phyloP scores from a whole-genome alignment of 768 basidiomycete genomes.

The Termitomyces sp. region DNA sequence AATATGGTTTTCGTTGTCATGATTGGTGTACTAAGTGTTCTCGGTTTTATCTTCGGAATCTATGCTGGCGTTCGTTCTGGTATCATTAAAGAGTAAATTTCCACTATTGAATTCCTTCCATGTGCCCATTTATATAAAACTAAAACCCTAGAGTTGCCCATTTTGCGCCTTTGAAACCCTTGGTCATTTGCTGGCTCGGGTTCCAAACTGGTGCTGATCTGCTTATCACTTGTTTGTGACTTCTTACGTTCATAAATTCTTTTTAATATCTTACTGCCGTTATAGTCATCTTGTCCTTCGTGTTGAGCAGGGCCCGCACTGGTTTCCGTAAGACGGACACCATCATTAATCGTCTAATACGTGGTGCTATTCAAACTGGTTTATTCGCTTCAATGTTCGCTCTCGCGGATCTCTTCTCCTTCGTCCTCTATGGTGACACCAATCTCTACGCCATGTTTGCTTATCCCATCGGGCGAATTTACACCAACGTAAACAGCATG shows the following conservation, averaged over 20 bases:
- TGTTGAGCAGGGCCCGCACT: slow-evolving; percentile 41
- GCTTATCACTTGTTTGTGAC: slow-evolving; percentile 38
- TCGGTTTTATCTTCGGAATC: slow-evolving; percentile 41
- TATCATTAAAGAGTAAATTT: slow-evolving; percentile 35
- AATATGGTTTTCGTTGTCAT: slow-evolving; percentile 28
- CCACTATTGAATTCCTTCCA: not conserved
- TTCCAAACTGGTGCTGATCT: slow-evolving; percentile 43
- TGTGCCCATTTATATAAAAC: not conserved
- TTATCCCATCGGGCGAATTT: slow-evolving; percentile 30
- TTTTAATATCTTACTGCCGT: not conserved
- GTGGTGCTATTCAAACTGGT: slow-evolving; percentile 53
- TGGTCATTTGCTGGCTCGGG: slow-evolving; percentile 44
- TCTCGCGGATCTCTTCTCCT: slow-evolving; percentile 42
- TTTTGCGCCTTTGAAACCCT: slow-evolving; percentile 34
- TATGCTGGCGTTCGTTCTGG: slow-evolving; percentile 40
- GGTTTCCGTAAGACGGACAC: slow-evolving; percentile 51
- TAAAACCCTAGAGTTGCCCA: slow-evolving; percentile 32
- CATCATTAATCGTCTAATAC: slow-evolving; percentile 50
- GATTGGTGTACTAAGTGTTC: slow-evolving; percentile 33
- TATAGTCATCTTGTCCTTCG: slow-evolving; percentile 23
- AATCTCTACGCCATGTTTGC: slow-evolving; percentile 24
- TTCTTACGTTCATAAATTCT: not conserved
- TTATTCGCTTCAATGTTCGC: slow-evolving; percentile 50
- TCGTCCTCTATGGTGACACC: slow-evolving; percentile 32
- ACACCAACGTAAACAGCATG: slow-evolving; percentile 33